Percentiles rank a stretch among this genome's conserved stretches.
These are phyloP conservation scores for Funneliformis geosporum DNA, from an alignment of 192 early-diverging fungal species.

Conservation along the genomic window DNA sequence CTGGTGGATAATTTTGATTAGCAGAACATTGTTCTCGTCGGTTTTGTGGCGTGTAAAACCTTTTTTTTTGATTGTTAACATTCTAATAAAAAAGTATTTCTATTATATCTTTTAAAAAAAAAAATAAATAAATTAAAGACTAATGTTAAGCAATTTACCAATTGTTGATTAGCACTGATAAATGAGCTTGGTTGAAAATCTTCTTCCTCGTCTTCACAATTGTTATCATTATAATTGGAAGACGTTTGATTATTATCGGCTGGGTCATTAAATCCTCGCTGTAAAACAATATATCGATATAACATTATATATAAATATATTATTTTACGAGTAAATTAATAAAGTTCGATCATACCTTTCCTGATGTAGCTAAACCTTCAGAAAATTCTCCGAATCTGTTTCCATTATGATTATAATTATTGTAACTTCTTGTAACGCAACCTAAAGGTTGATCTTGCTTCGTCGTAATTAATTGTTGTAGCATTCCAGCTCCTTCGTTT, in stretches of 20 bases:
- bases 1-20: background rate
- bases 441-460: background rate
- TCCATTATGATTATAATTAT: too few species aligned
- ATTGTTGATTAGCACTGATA: constrained; percentile 16
- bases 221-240: background rate
- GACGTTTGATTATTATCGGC: background rate
- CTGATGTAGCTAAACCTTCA: too few species aligned
- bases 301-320: too few species aligned
- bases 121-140: background rate
- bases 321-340: background rate
- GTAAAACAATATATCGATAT: too few species aligned
- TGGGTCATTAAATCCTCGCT: background rate
- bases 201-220: background rate
- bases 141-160: background rate
- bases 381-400: too few species aligned
- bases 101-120: too few species aligned
- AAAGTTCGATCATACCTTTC: background rate
- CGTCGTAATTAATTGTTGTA: background rate
- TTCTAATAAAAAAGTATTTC: background rate
- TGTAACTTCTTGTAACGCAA: background rate
- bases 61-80: background rate
- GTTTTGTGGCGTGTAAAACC: background rate
- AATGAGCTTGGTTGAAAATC: background rate
- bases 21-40: background rate
- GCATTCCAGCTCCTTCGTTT: background rate